A percentile compares a stretch with the other conserved stretches of the same genome.
These are phyloP conservation scores for Phytophthora pinifolia DNA, from an alignment of 352 stramenopile species.

Conservation along the genomic window DNA sequence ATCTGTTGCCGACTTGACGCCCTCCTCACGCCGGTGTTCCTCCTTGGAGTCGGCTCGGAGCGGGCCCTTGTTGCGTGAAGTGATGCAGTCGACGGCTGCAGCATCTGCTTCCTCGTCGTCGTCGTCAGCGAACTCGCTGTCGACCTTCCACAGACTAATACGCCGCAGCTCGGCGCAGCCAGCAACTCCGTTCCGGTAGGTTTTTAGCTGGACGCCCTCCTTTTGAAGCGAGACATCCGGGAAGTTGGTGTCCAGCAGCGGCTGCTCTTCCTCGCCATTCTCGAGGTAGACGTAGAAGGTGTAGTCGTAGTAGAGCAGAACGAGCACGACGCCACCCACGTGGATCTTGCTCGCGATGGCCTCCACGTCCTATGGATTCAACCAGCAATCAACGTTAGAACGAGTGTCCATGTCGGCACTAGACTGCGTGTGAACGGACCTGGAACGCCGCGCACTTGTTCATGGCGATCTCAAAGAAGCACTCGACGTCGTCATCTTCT, in stretches of 20 bases:
- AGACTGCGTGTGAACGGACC: conserved; percentile 26
- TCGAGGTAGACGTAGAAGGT: conserved; percentile 93
- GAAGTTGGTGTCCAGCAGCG: conserved; percentile 93
- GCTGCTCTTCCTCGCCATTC: conserved; percentile 88
- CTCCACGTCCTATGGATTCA: conserved; percentile 79
- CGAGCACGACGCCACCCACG: conserved; percentile 88
- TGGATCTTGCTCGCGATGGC: conserved; percentile 95
- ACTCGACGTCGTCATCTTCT: conserved; percentile 86
- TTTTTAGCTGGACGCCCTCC: conserved; percentile 82
- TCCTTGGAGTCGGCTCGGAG: conserved; percentile 56
- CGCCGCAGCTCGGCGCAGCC: conserved; percentile 69
- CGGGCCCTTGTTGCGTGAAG: conserved; percentile 17
- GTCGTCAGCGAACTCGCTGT: conserved; percentile 61
- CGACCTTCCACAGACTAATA: conserved; percentile 81
- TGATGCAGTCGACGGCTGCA: conserved; percentile 34
- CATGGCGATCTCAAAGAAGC: conserved; percentile 93
- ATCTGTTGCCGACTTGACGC: conserved; percentile 45
- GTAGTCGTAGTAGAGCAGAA: conserved; percentile 92
- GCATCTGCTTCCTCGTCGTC: conserved; percentile 40
- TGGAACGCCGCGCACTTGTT: conserved; percentile 63
- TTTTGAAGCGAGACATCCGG: conserved; percentile 92
- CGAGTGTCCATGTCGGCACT: not conserved
- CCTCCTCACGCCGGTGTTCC: conserved; percentile 59
- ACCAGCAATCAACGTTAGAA: not conserved
- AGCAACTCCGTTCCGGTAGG: conserved; percentile 68